Evolutionary conservation across 345 rosid species (phyloP).

Genomic region (Zanthoxylum bungeanum): DNA sequence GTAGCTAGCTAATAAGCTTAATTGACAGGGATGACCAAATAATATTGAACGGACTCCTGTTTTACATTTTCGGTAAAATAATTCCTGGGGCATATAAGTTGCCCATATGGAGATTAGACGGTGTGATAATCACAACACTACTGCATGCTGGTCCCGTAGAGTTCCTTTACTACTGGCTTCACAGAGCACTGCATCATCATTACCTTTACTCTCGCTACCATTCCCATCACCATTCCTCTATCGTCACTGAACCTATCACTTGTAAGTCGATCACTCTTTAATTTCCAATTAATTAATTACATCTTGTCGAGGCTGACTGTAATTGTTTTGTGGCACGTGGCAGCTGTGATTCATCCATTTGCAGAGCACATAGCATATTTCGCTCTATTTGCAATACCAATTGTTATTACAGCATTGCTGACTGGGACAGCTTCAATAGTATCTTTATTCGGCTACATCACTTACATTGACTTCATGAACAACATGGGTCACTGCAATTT

Average conservation of each 20-base stretch:
- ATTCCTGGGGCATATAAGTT: conserved; percentile 20
- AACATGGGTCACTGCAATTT: conserved; percentile 90
- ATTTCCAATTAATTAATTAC: too few relatives aligned
- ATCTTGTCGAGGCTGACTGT: too few relatives aligned
- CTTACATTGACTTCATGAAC: conserved; percentile 69
- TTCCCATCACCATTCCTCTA: conserved; percentile 80
- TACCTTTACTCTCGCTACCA: conserved; percentile 74
- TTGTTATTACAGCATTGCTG: conserved; percentile 13
- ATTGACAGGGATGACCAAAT: conserved; percentile 50
- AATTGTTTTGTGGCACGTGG: not conserved
- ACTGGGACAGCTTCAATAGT: conserved; percentile 33
- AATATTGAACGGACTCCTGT: conserved; percentile 25
- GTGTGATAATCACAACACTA: conserved; percentile 29
- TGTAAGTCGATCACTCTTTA: too few relatives aligned
- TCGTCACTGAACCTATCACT: conserved; percentile 63
- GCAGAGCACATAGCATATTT: conserved; percentile 61
- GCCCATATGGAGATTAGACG: conserved; percentile 60
- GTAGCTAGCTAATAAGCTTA: not conserved
- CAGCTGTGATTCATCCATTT: conserved; percentile 88
- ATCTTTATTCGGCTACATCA: conserved; percentile 26
- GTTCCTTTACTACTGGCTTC: conserved; percentile 75
- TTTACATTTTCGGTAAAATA: conserved; percentile 16
- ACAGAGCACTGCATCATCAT: conserved; percentile 71
- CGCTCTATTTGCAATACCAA: conserved; percentile 46
- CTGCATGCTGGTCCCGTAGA: conserved; percentile 67